Evolutionary conservation across 2,329 filamentous ascomycete genomes (phyloP).

Genomic region (Biscogniauxia mediterranea): DNA sequence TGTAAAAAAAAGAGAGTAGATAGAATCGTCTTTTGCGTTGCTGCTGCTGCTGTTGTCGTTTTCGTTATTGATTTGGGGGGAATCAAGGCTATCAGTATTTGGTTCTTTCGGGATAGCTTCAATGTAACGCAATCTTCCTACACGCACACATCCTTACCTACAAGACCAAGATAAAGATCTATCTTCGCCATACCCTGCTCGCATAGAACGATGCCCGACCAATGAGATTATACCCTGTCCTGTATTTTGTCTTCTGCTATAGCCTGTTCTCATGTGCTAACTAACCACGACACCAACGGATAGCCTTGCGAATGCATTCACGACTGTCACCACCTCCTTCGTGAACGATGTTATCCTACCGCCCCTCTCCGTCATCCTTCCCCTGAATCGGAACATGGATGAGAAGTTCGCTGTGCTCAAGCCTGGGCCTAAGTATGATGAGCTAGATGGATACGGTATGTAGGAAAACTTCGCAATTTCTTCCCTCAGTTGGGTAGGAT

Average conservation of each 20-base stretch:
- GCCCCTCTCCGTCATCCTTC: slow-evolving; percentile 65
- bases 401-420: slow-evolving; percentile 70
- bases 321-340: slow-evolving; percentile 68
- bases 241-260: not conserved
- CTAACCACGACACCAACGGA: not conserved
- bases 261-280: not conserved
- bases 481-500: not conserved
- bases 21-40: no score
- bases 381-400: slow-evolving; percentile 68
- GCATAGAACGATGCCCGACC: not conserved
- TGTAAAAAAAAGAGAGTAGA: no score
- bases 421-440: slow-evolving; percentile 52
- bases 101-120: not conserved
- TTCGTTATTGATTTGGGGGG: not conserved
- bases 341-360: slow-evolving; percentile 70
- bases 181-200: not conserved
- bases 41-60: not conserved
- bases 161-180: slow-evolving; percentile 4
- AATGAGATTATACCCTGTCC: not conserved
- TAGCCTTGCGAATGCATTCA: slow-evolving; percentile 69
- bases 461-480: not conserved
- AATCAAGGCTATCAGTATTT: not conserved
- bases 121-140: slow-evolving; percentile 6
- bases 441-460: slow-evolving; percentile 50
- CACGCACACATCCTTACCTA: not conserved